Base-by-base conservation (phyloP, 2,329 filamentous ascomycete genomes). In the Fusarium pseudocircinatum region DNA sequence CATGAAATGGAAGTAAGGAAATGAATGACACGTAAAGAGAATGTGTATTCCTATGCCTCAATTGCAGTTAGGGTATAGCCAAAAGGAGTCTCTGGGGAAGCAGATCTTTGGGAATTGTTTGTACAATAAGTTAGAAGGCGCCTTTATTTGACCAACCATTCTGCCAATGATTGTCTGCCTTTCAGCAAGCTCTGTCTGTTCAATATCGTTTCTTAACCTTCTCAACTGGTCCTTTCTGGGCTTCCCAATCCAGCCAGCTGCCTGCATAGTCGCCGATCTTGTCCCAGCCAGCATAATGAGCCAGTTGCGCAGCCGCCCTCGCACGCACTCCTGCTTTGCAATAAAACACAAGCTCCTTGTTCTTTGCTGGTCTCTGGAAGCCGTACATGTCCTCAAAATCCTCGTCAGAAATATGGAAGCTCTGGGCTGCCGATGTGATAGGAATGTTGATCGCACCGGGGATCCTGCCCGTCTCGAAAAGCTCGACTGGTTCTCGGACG, bases 321-420 rank as follows among this genome's bases (percentile, higher is more conserved):
- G 94, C 94, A 79, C 96, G 87, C 72, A 98, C 94, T 5, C 96
- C 96, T 0, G 95, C 92, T 84, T 94, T 97, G 84, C 96, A 99
- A 82, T 97, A 98, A 78, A 98, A 96, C 8, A 98, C 87, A 20
- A 97, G 81, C 73, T 89, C 85, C 37, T 82, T 81, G 49, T 89
- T 86, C 67, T 84, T 85, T 6, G 78, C 77, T 0, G 87, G 95
- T 69, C 94, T 93, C 67, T 87, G 84, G 79, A 93, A 97, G 8
- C 94, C 95, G 82, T 94, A 95, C 22, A 92, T 85, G 68, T 94
- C 93, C 79, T 93, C 89, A 79, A 98, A 98, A 72, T 97, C 95
- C 18, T 94, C 92, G 1, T 87, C 86, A 0, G 87, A 81, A 13
- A 98, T 87, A 81, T 95, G 92, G 78, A 97, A 91, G 67, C 92